These are phyloP conservation scores for Vicia sativa DNA, from an alignment of 306 rosid genomes.

Conservation along the genomic window DNA sequence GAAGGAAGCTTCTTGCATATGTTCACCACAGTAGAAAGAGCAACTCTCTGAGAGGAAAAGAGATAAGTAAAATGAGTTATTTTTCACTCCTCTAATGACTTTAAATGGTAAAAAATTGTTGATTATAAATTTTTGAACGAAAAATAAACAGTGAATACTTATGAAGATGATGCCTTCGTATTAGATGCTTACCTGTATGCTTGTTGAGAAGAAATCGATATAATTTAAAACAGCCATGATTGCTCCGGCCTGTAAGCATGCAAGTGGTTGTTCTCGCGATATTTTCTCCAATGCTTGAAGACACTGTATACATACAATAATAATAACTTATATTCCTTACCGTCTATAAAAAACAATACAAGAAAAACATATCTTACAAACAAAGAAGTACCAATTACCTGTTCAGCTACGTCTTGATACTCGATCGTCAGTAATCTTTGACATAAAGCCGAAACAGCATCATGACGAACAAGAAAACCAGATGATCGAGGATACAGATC, in stretches of 20 bases:
- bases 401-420: conserved; percentile 95
- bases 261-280: conserved; percentile 93
- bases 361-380: conserved; percentile 11
- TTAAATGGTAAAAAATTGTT: conserved; percentile 6
- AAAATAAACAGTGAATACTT: not conserved
- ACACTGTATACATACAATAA: conserved; percentile 60
- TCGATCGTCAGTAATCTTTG: conserved; percentile 75
- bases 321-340: conserved; percentile 32
- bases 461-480: conserved; percentile 78
- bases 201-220: conserved; percentile 92
- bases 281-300: conserved; percentile 97
- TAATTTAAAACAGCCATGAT: conserved; percentile 85
- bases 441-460: conserved; percentile 82
- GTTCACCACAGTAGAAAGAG: conserved; percentile 92
- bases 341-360: not conserved
- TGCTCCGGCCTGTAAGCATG: conserved; percentile 91
- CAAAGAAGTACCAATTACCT: conserved; percentile 55
- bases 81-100: conserved; percentile 27
- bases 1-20: conserved; percentile 94
- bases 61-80: conserved; percentile 3
- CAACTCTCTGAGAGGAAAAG: conserved; percentile 69
- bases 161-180: conserved; percentile 24
- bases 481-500: conserved; percentile 87
- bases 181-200: conserved; percentile 68
- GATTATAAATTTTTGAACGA: not conserved